Evolutionary conservation across 2,329 filamentous ascomycete genomes (phyloP).

Genomic region (Exserohilum turcica): DNA sequence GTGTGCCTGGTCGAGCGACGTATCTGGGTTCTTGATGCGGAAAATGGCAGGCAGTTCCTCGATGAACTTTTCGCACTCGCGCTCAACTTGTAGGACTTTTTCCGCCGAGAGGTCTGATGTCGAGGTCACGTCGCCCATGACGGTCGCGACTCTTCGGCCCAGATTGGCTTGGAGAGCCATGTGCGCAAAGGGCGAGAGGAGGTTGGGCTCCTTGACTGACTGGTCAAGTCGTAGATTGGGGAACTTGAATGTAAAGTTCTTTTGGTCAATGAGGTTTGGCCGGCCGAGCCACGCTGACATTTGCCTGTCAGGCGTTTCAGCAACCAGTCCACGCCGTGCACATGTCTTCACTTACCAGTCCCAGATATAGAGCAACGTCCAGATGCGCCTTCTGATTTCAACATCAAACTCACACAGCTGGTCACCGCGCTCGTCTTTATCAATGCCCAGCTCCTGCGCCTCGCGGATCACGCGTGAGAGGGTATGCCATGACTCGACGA

Average conservation of each 20-base stretch:
- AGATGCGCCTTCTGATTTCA: constrained; percentile 55
- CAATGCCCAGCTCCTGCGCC: constrained; percentile 55
- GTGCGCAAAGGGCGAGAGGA: constrained; percentile 53
- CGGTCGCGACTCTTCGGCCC: constrained; percentile 35
- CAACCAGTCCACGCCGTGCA: background rate
- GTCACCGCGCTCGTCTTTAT: constrained; percentile 47
- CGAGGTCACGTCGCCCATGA: constrained; percentile 27
- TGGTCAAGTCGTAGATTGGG: constrained; percentile 50
- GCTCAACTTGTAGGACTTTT: constrained; percentile 34
- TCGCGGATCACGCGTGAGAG: constrained; percentile 53
- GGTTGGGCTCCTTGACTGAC: constrained; percentile 39
- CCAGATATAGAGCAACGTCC: constrained; percentile 56
- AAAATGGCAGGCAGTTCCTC: constrained; percentile 52
- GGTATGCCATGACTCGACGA: constrained; percentile 57
- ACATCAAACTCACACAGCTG: constrained; percentile 53
- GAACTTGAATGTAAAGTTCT: constrained; percentile 47
- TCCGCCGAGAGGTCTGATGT: constrained; percentile 24
- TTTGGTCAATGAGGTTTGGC: constrained; percentile 53
- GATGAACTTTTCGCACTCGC: constrained; percentile 53
- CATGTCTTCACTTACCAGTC: constrained; percentile 49
- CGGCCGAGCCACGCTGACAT: constrained; percentile 53
- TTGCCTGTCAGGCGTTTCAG: constrained; percentile 31
- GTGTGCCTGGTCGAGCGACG: constrained; percentile 48
- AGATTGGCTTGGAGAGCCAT: constrained; percentile 51
- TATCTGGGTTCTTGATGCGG: constrained; percentile 50